These are phyloP conservation scores for Pisolithus albus DNA, from an alignment of 768 basidiomycete species.

Conservation along the genomic window DNA sequence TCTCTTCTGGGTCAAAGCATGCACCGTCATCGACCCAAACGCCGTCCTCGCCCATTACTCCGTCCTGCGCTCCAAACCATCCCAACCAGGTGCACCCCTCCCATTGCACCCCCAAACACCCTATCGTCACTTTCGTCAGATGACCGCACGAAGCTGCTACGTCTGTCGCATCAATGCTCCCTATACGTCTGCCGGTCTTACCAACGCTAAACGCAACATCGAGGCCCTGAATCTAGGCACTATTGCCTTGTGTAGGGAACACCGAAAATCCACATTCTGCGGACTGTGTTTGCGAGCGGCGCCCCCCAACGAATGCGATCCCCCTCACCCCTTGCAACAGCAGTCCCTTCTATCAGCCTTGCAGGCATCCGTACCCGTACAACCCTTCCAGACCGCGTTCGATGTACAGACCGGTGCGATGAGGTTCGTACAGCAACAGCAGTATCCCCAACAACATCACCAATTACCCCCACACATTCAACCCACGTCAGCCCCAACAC, in stretches of 20 bases:
- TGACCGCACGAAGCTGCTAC: constrained; percentile 48
- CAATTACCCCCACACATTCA: too few species aligned
- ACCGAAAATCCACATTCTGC: constrained; percentile 57
- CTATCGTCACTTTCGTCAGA: constrained; percentile 57
- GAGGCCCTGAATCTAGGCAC: constrained; percentile 37
- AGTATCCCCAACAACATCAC: constrained; percentile 19
- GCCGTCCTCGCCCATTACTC: constrained; percentile 47
- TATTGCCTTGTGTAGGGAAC: constrained; percentile 55
- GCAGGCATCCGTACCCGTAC: too few species aligned
- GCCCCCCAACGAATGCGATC: constrained; percentile 37
- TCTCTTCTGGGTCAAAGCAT: constrained; percentile 64
- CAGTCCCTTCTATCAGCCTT: too few species aligned
- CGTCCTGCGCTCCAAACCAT: constrained; percentile 36
- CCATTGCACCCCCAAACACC: constrained; percentile 32
- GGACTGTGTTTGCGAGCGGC: constrained; percentile 65
- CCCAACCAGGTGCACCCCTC: constrained; percentile 23
- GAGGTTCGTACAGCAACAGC: constrained; percentile 27
- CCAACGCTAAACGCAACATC: constrained; percentile 40
- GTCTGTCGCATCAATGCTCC: constrained; percentile 69
- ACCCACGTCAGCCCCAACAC: constrained; percentile 5
- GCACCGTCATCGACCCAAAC: constrained; percentile 53
- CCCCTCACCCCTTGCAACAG: constrained; percentile 12
- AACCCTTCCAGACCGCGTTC: constrained; percentile 1
- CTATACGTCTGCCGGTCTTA: constrained; percentile 42
- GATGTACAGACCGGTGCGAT: constrained; percentile 26